A percentile compares a stretch with the other conserved stretches of the same genome.
Conservation (phyloP, 2,329 filamentous ascomycete species). For the Exophiala sp. region DNA sequence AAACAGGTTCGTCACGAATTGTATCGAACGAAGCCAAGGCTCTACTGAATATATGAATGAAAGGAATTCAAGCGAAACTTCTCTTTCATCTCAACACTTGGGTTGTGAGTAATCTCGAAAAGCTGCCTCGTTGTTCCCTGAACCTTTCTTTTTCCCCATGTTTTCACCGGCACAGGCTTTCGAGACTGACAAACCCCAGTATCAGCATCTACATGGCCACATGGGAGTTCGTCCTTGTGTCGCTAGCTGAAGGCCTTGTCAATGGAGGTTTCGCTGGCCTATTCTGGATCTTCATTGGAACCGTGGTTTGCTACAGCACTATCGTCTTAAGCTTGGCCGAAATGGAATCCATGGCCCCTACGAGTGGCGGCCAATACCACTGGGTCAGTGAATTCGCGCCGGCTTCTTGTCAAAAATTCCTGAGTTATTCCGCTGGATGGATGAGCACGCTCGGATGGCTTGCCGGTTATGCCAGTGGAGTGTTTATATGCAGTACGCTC, state of each 20-base stretch:
- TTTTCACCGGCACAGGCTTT: too few relatives aligned
- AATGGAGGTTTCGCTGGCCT: slow-evolving; percentile 25
- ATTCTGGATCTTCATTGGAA: slow-evolving; percentile 36
- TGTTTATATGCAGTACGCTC: slow-evolving; percentile 36
- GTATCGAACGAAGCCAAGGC: too few relatives aligned
- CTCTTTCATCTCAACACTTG: slow-evolving; percentile 36
- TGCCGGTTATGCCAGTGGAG: slow-evolving; percentile 33
- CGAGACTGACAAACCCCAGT: too few relatives aligned
- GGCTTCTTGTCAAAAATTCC: slow-evolving; percentile 37
- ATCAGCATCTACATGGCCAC: slow-evolving; percentile 38
- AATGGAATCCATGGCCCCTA: slow-evolving; percentile 44
- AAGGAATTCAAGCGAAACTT: slow-evolving; percentile 12
- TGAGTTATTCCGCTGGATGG: slow-evolving; percentile 45
- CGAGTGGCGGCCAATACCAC: slow-evolving; percentile 35
- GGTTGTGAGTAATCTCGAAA: too few relatives aligned
- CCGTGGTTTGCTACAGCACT: slow-evolving; percentile 63
- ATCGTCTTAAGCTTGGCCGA: slow-evolving; percentile 61
- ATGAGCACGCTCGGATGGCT: slow-evolving; percentile 38
- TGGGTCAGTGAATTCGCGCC: slow-evolving; percentile 47
- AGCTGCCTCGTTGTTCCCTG: too few relatives aligned
- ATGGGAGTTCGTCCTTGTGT: slow-evolving; percentile 33
- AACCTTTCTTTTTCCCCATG: too few relatives aligned
- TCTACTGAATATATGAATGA: too few relatives aligned
- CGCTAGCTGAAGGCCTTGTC: slow-evolving; percentile 11
- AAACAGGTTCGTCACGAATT: too few relatives aligned